phyloP scores from a whole-genome alignment of 164 flowering plant genomes.

The Echeveria elegans region DNA sequence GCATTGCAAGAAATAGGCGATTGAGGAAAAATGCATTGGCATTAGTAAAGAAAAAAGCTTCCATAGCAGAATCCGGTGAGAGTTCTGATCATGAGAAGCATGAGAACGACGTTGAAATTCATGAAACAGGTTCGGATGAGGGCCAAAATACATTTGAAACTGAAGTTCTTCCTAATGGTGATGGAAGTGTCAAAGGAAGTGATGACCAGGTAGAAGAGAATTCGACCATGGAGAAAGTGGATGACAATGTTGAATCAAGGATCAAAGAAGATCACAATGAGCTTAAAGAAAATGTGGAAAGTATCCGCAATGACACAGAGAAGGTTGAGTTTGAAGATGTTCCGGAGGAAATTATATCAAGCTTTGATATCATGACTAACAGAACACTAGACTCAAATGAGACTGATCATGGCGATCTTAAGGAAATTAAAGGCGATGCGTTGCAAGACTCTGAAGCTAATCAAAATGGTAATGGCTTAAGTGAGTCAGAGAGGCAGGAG shows the following conservation, averaged over 20 bases:
- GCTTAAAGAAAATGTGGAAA: not conserved
- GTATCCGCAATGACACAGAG: not conserved
- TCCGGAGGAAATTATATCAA: not conserved
- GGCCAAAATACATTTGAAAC: no score
- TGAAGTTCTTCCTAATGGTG: not conserved
- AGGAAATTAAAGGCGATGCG: not conserved
- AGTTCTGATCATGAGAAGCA: not conserved
- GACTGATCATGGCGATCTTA: not conserved
- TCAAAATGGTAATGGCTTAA: not conserved
- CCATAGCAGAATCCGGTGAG: not conserved
- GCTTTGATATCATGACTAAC: not conserved
- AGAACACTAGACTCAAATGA: not conserved
- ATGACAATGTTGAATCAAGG: not conserved
- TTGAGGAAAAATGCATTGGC: constrained; percentile 12
- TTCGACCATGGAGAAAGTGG: not conserved
- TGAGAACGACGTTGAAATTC: not conserved
- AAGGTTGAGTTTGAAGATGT: not conserved
- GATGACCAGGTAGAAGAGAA: not conserved
- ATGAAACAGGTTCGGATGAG: not conserved
- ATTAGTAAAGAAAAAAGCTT: not conserved
- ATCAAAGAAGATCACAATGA: not conserved
- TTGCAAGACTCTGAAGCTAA: constrained; percentile 1
- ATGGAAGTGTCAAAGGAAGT: not conserved
- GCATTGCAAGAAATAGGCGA: constrained; percentile 13
- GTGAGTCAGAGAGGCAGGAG: not conserved